A percentile compares a stretch with the other conserved stretches of the same genome.
Conservation (phyloP, 2,329 filamentous ascomycete species). For the Biscogniauxia sp. region DNA sequence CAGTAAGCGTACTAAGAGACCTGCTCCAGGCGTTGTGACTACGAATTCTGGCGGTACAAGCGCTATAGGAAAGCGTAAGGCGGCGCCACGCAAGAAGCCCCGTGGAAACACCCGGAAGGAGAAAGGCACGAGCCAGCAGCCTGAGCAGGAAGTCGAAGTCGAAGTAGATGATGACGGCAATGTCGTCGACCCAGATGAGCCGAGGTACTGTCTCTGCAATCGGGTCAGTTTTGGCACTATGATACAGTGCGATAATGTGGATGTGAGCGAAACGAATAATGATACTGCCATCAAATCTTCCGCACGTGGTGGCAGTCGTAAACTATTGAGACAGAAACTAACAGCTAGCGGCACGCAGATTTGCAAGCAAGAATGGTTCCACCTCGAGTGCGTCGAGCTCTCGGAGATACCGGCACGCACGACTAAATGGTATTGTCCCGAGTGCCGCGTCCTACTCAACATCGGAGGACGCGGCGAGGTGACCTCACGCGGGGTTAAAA, state of each 20-base stretch:
- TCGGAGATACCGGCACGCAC: constrained; percentile 66
- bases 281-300: constrained; percentile 10
- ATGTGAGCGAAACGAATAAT: constrained; percentile 51
- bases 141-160: constrained; percentile 48
- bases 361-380: constrained; percentile 84
- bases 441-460: constrained; percentile 63
- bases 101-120: constrained; percentile 38
- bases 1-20: constrained; percentile 64
- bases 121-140: constrained; percentile 41
- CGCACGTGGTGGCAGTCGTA: constrained; percentile 9
- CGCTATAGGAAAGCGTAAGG: constrained; percentile 70
- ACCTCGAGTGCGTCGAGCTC: constrained; percentile 73
- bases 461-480: constrained; percentile 64
- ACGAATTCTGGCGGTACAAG: constrained; percentile 60
- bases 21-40: constrained; percentile 70
- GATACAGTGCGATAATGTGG: constrained; percentile 78
- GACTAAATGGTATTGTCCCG: constrained; percentile 82
- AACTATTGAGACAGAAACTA: constrained; percentile 20
- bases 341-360: constrained; percentile 40
- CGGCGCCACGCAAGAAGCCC: constrained; percentile 65
- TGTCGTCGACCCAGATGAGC: constrained; percentile 71
- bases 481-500: constrained; percentile 55
- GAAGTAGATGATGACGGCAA: constrained; percentile 68
- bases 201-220: constrained; percentile 75
- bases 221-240: constrained; percentile 79